These are phyloP conservation scores for Xanthoceras sorbifolium DNA, from an alignment of 345 rosid genomes.

Conservation along the genomic window DNA sequence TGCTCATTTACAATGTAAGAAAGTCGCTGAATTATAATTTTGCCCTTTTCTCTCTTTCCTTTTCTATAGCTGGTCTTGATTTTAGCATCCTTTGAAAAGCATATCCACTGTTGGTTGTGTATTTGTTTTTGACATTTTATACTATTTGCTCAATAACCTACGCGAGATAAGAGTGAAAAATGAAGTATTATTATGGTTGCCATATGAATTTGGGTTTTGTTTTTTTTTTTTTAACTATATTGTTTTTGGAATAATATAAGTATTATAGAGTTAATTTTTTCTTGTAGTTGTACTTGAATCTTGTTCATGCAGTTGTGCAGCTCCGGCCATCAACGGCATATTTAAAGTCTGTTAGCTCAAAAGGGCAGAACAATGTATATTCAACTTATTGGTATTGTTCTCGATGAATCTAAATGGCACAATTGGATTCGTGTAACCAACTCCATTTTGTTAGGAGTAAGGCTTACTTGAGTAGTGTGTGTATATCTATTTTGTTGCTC, in stretches of 20 bases:
- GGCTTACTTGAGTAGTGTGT: background rate
- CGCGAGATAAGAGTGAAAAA: background rate
- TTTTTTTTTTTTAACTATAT: background rate
- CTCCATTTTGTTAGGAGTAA: background rate
- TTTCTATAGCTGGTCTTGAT: background rate
- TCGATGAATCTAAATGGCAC: background rate
- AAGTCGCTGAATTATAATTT: no score
- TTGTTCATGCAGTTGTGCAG: conserved; percentile 81
- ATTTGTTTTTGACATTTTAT: background rate
- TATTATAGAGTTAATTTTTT: conserved; percentile 16
- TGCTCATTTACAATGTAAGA: no score
- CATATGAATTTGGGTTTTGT: background rate
- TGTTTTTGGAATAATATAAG: background rate
- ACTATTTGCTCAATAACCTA: background rate
- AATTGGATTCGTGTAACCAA: background rate
- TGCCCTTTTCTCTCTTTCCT: background rate
- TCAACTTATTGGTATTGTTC: background rate
- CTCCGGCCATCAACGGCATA: conserved; percentile 71
- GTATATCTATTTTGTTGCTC: background rate
- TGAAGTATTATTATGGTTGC: conserved; percentile 2
- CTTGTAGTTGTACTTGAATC: conserved; percentile 87
- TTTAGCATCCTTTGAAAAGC: background rate
- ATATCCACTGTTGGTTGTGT: background rate
- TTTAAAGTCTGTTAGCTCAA: conserved; percentile 37
- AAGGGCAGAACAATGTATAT: conserved; percentile 39